A percentile compares a stretch with the other conserved stretches of the same genome.
phyloP scores from a whole-genome alignment of 1,284 basidiomycete species.

The Pseudozyma thailandica region DNA sequence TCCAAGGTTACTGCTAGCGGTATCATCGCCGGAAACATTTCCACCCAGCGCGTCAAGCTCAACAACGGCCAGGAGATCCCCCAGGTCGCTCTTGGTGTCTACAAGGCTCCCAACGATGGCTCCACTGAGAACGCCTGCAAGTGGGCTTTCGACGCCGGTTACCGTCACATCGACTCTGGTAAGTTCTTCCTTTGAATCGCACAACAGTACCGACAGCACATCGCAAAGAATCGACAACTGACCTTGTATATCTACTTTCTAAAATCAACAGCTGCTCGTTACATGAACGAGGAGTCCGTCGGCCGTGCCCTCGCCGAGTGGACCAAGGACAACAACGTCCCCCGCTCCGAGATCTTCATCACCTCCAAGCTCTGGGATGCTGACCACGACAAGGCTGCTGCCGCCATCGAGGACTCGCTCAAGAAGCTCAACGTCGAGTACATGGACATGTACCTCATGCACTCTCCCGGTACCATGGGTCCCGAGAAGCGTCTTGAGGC shows the following conservation, averaged over 20 bases:
- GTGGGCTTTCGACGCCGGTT: slow-evolving; percentile 66
- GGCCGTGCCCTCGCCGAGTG: slow-evolving; percentile 66
- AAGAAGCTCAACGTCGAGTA: slow-evolving; percentile 65
- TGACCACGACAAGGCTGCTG: slow-evolving; percentile 64
- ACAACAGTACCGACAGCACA: background rate
- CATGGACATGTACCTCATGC: slow-evolving; percentile 66
- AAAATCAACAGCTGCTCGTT: slow-evolving; percentile 54
- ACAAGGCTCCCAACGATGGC: slow-evolving; percentile 67
- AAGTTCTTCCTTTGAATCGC: slow-evolving; percentile 10
- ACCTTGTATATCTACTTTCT: background rate
- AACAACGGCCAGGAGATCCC: slow-evolving; percentile 63
- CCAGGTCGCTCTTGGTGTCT: slow-evolving; percentile 66
- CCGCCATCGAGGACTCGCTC: slow-evolving; percentile 66
- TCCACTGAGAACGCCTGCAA: slow-evolving; percentile 66
- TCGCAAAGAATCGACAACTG: background rate
- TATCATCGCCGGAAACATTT: slow-evolving; percentile 54
- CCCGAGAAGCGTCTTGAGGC: slow-evolving; percentile 60
- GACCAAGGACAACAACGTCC: slow-evolving; percentile 56
- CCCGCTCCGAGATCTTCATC: slow-evolving; percentile 67
- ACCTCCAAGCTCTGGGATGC: slow-evolving; percentile 68
- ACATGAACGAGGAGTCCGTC: slow-evolving; percentile 68
- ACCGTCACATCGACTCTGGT: slow-evolving; percentile 67
- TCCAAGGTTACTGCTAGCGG: slow-evolving; percentile 48
- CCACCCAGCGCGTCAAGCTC: slow-evolving; percentile 64
- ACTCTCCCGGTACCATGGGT: slow-evolving; percentile 66